Conservation (phyloP, 2,329 filamentous ascomycete species). For the Penicillium sp. region DNA sequence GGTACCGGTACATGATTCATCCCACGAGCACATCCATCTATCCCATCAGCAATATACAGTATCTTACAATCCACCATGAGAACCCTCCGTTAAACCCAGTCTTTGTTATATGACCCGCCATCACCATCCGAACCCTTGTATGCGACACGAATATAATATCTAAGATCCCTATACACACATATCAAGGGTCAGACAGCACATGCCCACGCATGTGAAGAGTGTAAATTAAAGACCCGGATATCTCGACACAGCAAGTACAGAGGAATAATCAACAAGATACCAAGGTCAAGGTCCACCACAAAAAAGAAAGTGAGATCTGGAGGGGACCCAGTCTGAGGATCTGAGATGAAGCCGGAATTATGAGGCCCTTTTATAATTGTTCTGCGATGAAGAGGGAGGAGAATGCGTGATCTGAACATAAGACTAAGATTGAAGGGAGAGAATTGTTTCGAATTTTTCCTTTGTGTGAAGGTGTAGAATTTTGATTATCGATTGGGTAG, state of each 20-base stretch:
- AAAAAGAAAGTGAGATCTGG: neutral
- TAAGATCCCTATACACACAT: neutral
- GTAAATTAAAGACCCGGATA: neutral
- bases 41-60: too few species aligned
- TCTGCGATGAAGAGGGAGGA: neutral
- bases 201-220: neutral
- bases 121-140: too few species aligned
- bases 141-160: neutral
- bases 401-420: neutral
- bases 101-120: too few species aligned
- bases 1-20: too few species aligned
- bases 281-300: neutral
- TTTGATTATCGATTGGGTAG: neutral
- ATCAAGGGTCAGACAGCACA: neutral
- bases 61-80: too few species aligned
- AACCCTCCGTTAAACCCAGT: too few species aligned
- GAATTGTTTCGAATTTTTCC: neutral
- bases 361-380: neutral
- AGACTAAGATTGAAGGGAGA: neutral
- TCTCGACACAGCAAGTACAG: neutral
- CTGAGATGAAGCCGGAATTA: neutral
- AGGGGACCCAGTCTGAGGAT: neutral
- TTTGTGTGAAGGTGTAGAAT: neutral
- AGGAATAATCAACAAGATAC: neutral
- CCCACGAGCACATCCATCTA: too few species aligned